Conservation (phyloP, 139 green algal genomes). For the Gonium pectorale region DNA sequence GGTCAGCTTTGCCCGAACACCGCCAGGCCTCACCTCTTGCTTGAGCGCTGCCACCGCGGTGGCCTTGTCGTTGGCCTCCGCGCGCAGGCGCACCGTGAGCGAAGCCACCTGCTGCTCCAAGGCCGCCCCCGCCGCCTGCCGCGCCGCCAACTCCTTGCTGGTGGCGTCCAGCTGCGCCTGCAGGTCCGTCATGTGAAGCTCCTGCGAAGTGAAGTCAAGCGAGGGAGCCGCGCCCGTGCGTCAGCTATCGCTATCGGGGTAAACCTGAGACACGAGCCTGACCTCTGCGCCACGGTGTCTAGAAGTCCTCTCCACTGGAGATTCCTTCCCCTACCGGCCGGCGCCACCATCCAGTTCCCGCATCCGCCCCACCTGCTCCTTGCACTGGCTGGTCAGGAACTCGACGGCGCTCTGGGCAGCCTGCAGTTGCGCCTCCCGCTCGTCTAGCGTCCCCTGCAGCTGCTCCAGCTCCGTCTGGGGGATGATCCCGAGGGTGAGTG, state of each 20-base stretch:
- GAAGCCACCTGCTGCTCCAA: conserved; percentile 1
- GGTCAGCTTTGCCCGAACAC: neutral
- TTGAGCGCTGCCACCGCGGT: neutral
- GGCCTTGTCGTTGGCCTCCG: conserved; percentile 22
- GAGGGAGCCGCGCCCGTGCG: no score
- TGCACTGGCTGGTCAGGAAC: conserved; percentile 50
- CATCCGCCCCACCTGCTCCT: conserved; percentile 28
- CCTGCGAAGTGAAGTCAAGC: no score
- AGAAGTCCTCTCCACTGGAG: no score
- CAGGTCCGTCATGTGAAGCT: conserved; percentile 8
- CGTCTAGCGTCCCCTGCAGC: conserved; percentile 41
- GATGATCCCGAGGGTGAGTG: no score
- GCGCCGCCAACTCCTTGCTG: neutral
- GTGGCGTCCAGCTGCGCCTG: neutral
- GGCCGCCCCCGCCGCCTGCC: neutral
- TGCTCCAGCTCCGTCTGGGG: conserved; percentile 50
- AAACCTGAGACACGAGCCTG: no score
- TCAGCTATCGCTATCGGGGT: no score
- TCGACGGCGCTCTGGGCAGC: conserved; percentile 44
- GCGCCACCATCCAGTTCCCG: no score
- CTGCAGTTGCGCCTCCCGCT: conserved; percentile 43
- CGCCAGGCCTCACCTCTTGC: conserved; percentile 19
- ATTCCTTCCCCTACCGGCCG: no score
- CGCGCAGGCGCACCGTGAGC: conserved; percentile 9
- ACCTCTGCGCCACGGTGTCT: no score